phyloP scores from a whole-genome alignment of 805 yeast species.

The Metschnikowia colocasiae region DNA sequence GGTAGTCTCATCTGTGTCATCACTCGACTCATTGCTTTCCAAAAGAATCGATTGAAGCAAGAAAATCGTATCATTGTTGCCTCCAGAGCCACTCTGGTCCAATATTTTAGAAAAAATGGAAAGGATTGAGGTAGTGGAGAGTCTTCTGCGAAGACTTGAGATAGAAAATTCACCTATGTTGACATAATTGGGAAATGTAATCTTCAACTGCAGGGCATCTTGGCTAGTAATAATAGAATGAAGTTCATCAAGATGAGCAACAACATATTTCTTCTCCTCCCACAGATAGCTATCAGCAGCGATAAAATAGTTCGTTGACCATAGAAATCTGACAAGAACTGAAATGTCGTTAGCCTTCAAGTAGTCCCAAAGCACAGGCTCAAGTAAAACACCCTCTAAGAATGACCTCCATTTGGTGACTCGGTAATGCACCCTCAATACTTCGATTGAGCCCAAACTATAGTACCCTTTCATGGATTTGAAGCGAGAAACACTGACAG shows the following conservation, averaged over 20 bases:
- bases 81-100: slow-evolving; percentile 25
- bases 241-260: slow-evolving; percentile 44
- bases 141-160: slow-evolving; percentile 52
- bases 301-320: slow-evolving; percentile 28
- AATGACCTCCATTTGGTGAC: slow-evolving; percentile 45
- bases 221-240: slow-evolving; percentile 10
- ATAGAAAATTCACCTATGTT: slow-evolving; percentile 55
- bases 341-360: not conserved
- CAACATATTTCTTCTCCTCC: slow-evolving; percentile 28
- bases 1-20: not conserved
- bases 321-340: slow-evolving; percentile 16
- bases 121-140: slow-evolving; percentile 69
- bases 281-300: slow-evolving; percentile 27
- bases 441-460: slow-evolving; percentile 36
- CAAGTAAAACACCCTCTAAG: not conserved
- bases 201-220: slow-evolving; percentile 18
- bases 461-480: slow-evolving; percentile 21
- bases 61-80: slow-evolving; percentile 32
- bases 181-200: slow-evolving; percentile 55
- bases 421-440: slow-evolving; percentile 39
- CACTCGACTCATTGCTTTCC: slow-evolving; percentile 14
- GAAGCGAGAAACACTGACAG: slow-evolving; percentile 14
- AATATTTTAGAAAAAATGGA: slow-evolving; percentile 57
- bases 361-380: not conserved
- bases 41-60: slow-evolving; percentile 48